Evolutionary conservation across 2,329 filamentous ascomycete genomes (phyloP), one percentile per base, ranked within the genome.

Genomic region (Shiraia bambusicola): DNA sequence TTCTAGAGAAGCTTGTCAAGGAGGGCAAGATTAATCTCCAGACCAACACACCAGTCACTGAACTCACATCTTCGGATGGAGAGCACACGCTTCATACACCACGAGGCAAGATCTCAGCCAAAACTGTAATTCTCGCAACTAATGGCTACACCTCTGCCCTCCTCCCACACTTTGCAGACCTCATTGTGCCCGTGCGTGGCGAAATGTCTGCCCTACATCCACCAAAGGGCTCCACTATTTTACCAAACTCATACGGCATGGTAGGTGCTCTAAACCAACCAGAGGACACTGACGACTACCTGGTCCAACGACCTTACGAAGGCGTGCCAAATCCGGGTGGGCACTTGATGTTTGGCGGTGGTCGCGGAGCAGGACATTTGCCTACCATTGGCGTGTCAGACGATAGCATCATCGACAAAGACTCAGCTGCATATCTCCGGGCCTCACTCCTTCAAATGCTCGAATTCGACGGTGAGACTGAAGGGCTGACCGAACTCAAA

Each of bases 71-170:
- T 17, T 42, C 50, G 26, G 40, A 52, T 13, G 40, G 45, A 6
- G 59, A 45, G 34, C 91, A 86, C 81, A 73, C 75, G 0, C 71
- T 89, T 0, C 72, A 82, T 33, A 94, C 89, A 0, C 67, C 75
- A 0, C 81, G 88, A 15, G 90, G 89, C n/a, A 72, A 69, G 29
- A 76, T 94, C 40, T 63, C 64, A 0, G 76, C 88, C 1, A 70
- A 72, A 10, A 76, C 79, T 25, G 80, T 95, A 14, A 76, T 95
- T 13, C 77, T 95, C 12, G 86, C 88, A 4, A 92, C 86, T 1
- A 95, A 95, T 61, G 91, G 76, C 3, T 94, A 95, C 66, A 91
- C 88, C 0, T 88, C 87, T 1, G 77, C 83, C 46, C 75, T 95
- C 3, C 71, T 92, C 2, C 87, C 87, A 0, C 62, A 72, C 25